A percentile compares a stretch with the other conserved stretches of the same genome.
Evolutionary conservation across 2,329 filamentous ascomycete genomes (phyloP).

Genomic region (Paecilomyces dactylethromorphus): DNA sequence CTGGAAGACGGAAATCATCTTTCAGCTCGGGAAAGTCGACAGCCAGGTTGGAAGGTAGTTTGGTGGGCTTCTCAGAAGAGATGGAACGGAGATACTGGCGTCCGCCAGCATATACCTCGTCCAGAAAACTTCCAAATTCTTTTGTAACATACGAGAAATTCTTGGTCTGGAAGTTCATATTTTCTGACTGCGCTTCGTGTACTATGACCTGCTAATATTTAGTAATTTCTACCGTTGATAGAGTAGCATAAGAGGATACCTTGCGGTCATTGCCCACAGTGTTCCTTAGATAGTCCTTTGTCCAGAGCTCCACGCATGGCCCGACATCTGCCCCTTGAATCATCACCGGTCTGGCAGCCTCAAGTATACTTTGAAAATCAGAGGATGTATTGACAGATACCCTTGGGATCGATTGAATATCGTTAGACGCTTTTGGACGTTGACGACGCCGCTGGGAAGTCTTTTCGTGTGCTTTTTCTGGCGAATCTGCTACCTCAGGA

Average conservation of each 20-base stretch:
- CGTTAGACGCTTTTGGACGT: slow-evolving; percentile 6
- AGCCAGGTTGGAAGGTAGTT: slow-evolving; percentile 61
- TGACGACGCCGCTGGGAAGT: slow-evolving; percentile 11
- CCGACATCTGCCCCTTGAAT: slow-evolving; percentile 63
- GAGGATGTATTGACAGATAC: slow-evolving; percentile 45
- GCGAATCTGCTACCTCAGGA: slow-evolving; percentile 11
- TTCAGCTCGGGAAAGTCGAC: slow-evolving; percentile 66
- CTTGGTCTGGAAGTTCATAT: slow-evolving; percentile 76
- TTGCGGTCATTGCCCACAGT: slow-evolving; percentile 56
- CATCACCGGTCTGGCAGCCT: slow-evolving; percentile 55
- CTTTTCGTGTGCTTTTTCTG: background rate
- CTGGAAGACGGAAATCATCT: slow-evolving; percentile 63
- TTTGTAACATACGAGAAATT: slow-evolving; percentile 73
- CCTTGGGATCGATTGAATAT: slow-evolving; percentile 41
- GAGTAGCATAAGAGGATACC: slow-evolving; percentile 33
- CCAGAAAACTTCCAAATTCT: slow-evolving; percentile 60
- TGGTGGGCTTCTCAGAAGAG: slow-evolving; percentile 61
- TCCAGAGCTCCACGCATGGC: slow-evolving; percentile 62
- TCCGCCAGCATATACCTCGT: slow-evolving; percentile 52
- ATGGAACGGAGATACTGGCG: slow-evolving; percentile 73
- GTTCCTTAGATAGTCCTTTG: slow-evolving; percentile 57
- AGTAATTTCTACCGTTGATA: slow-evolving; percentile 3
- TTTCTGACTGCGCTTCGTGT: slow-evolving; percentile 59
- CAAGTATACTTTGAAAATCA: slow-evolving; percentile 57
- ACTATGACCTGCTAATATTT: slow-evolving; percentile 54